These are phyloP conservation scores for Xanthoceras sorbifolium DNA, from an alignment of 345 rosid genomes.

Conservation along the genomic window DNA sequence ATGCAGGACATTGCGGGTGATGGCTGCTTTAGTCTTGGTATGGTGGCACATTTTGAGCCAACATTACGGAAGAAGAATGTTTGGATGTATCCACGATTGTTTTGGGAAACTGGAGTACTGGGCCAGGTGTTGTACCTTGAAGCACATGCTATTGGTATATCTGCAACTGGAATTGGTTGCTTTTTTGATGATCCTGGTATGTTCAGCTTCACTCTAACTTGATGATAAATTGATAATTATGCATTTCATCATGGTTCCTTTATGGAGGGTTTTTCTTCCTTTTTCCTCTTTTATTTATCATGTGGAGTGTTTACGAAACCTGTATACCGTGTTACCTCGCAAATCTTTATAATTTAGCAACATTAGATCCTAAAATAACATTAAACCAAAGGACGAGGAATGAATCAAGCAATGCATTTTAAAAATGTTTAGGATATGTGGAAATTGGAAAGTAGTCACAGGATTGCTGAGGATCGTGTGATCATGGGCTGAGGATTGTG, in stretches of 20 bases:
- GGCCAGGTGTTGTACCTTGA: conserved; percentile 90
- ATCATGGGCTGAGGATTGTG: background rate
- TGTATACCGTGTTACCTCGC: background rate
- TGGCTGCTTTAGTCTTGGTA: conserved; percentile 94
- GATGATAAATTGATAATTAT: background rate
- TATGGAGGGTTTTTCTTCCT: background rate
- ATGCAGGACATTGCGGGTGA: conserved; percentile 82
- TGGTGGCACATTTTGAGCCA: conserved; percentile 78
- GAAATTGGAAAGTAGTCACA: background rate
- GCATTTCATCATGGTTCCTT: background rate
- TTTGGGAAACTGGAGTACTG: conserved; percentile 91
- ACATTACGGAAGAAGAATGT: conserved; percentile 51
- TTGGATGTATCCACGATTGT: conserved; percentile 90
- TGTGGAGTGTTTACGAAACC: background rate
- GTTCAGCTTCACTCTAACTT: background rate
- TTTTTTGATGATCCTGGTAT: conserved; percentile 89
- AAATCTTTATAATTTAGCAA: background rate
- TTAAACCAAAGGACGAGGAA: background rate
- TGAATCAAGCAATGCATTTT: background rate
- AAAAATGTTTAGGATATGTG: background rate
- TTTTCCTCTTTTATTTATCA: background rate
- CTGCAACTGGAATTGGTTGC: conserved; percentile 94
- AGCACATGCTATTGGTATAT: conserved; percentile 87
- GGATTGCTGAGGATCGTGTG: too few relatives aligned
- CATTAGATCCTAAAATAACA: background rate